Evolutionary conservation across 1,139 yeast genomes (phyloP).

Genomic region (Wickerhamomyces sp.): DNA sequence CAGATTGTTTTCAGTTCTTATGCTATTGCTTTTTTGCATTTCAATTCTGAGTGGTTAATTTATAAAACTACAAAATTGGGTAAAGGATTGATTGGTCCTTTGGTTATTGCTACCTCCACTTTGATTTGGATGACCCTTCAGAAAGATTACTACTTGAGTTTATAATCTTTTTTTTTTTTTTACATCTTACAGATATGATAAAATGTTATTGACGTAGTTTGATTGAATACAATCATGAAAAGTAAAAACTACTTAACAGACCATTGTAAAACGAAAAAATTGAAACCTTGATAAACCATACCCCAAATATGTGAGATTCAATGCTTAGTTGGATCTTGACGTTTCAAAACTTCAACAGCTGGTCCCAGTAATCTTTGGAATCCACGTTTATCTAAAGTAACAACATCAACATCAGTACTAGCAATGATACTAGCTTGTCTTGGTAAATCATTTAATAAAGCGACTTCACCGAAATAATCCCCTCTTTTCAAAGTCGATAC

Average conservation of each 20-base stretch:
- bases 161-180: neutral
- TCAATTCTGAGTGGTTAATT: slow-evolving; percentile 75
- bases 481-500: slow-evolving; percentile 67
- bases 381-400: slow-evolving; percentile 86
- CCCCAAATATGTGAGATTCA: slow-evolving; percentile 3
- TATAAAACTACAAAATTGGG: slow-evolving; percentile 79
- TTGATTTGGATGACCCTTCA: slow-evolving; percentile 57
- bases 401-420: slow-evolving; percentile 71
- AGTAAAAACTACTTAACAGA: neutral
- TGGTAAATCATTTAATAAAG: slow-evolving; percentile 84
- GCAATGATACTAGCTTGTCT: slow-evolving; percentile 94
- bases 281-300: neutral
- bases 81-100: slow-evolving; percentile 85
- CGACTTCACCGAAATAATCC: slow-evolving; percentile 95
- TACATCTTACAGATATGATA: neutral
- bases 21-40: slow-evolving; percentile 78
- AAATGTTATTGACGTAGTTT: too few species aligned
- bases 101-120: slow-evolving; percentile 57
- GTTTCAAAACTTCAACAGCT: slow-evolving; percentile 75
- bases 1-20: slow-evolving; percentile 81
- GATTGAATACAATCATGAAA: too few species aligned
- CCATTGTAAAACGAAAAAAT: neutral
- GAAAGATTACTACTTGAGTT: slow-evolving; percentile 45
- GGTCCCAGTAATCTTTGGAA: slow-evolving; percentile 93
- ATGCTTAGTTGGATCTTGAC: slow-evolving; percentile 70